A percentile compares a stretch with the other conserved stretches of the same genome.
Conservation (phyloP, 371 early-diverging fungal genomes). For the Scutellospora calospora region DNA sequence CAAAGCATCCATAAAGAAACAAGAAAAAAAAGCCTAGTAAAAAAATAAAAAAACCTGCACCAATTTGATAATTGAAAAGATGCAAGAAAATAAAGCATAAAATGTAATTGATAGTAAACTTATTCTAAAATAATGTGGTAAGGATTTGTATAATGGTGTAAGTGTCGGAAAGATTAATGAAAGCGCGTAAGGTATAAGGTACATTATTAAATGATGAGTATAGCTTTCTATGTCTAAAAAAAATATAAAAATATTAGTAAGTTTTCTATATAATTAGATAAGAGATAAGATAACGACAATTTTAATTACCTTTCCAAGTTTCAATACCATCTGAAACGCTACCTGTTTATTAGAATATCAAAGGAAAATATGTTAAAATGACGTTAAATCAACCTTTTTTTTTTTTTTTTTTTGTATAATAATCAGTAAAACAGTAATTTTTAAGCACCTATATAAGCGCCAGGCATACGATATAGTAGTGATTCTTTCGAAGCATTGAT, state of each 20-base stretch:
- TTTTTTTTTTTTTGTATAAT: not conserved
- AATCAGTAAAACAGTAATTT: not conserved
- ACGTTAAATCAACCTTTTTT: too few species aligned
- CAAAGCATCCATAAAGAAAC: too few species aligned
- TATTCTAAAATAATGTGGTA: slow-evolving; percentile 22
- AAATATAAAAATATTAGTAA: not conserved
- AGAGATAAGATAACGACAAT: not conserved
- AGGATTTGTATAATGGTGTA: not conserved
- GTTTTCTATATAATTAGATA: not conserved
- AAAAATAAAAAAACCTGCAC: slow-evolving; percentile 14
- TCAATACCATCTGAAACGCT: not conserved
- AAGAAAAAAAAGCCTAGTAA: not conserved
- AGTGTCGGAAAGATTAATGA: not conserved
- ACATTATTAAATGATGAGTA: slow-evolving; percentile 7
- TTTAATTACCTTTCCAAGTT: slow-evolving; percentile 10
- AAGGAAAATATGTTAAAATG: not conserved
- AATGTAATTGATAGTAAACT: slow-evolving; percentile 9
- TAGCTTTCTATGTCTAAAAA: not conserved
- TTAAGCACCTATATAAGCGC: slow-evolving; percentile 7
- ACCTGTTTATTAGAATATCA: not conserved
- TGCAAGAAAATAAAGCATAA: not conserved
- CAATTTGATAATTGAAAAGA: not conserved
- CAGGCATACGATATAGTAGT: not conserved
- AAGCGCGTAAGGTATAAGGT: not conserved
- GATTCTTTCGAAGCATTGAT: not conserved